These are phyloP conservation scores for Pseudocercospora macadamiae DNA, from an alignment of 2,329 filamentous ascomycete species.

Conservation along the genomic window DNA sequence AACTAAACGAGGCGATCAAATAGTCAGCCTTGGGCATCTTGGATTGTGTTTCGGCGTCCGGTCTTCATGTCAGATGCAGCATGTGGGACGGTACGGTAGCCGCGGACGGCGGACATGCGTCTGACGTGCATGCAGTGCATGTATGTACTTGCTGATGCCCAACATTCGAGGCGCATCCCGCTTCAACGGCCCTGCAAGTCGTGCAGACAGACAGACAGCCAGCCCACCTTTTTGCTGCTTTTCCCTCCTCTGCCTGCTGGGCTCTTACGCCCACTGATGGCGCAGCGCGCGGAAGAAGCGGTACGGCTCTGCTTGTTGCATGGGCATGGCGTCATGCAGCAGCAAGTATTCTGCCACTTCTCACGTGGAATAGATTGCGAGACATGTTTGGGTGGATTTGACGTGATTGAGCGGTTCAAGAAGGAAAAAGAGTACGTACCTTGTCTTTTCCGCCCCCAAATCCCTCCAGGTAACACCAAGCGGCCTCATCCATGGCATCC, in stretches of 20 bases:
- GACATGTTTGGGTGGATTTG: slow-evolving; percentile 11
- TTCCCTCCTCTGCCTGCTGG: slow-evolving; percentile 1
- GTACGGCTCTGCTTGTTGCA: slow-evolving; percentile 3
- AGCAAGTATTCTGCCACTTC: background rate
- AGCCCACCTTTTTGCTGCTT: background rate
- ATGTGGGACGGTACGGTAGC: slow-evolving; percentile 4
- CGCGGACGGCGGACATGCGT: slow-evolving; percentile 13
- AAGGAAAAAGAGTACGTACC: slow-evolving; percentile 61
- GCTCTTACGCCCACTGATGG: background rate
- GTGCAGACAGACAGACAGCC: too few species aligned
- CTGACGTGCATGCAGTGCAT: slow-evolving; percentile 24
- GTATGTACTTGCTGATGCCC: slow-evolving; percentile 19
- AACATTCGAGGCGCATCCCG: slow-evolving; percentile 22
- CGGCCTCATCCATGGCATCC: slow-evolving; percentile 96
- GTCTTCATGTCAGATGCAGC: background rate
- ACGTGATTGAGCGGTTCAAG: background rate
- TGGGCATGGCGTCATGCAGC: slow-evolving; percentile 9
- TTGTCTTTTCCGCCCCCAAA: slow-evolving; percentile 98
- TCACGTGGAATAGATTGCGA: slow-evolving; percentile 23
- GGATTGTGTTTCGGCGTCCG: background rate
- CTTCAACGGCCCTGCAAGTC: slow-evolving; percentile 4
- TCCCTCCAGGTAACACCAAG: slow-evolving; percentile 95
- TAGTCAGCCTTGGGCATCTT: slow-evolving; percentile 10
- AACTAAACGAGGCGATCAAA: slow-evolving; percentile 56
- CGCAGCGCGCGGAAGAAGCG: slow-evolving; percentile 4